Percentiles rank a stretch among this genome's conserved stretches.
phyloP scores from a whole-genome alignment of 768 basidiomycete species.

The Boletus huronensis region DNA sequence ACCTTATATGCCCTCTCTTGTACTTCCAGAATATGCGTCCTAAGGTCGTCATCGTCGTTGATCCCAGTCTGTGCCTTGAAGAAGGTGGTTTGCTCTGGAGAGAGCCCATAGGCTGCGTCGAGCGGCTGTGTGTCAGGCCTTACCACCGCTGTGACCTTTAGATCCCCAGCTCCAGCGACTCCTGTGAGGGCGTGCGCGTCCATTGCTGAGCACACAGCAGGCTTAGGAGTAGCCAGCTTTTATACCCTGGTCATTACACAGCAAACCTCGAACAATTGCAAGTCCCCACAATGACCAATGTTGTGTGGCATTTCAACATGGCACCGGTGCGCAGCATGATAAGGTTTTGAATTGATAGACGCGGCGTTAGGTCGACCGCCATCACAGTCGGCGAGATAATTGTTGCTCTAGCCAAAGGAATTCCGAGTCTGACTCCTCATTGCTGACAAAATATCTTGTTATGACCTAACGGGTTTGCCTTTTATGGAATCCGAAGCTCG shows the following conservation, averaged over 20 bases:
- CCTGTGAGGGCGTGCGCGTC: background rate
- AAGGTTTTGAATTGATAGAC: too few relatives aligned
- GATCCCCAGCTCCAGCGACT: constrained; percentile 6
- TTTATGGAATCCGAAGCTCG: background rate
- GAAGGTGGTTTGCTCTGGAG: constrained; percentile 23
- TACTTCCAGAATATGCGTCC: constrained; percentile 29
- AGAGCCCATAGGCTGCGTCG: background rate
- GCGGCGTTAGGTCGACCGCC: too few relatives aligned
- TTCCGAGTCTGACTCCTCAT: too few relatives aligned
- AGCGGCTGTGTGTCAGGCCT: background rate
- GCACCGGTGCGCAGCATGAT: background rate
- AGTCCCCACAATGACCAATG: too few relatives aligned
- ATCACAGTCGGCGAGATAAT: too few relatives aligned
- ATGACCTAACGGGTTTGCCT: background rate
- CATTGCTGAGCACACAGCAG: background rate
- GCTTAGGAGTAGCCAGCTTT: background rate
- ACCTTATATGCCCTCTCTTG: constrained; percentile 32
- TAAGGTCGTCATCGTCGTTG: constrained; percentile 24
- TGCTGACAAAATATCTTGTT: background rate
- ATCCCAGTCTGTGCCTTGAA: constrained; percentile 31
- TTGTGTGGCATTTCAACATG: background rate
- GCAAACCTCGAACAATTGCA: background rate
- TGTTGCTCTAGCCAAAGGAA: too few relatives aligned
- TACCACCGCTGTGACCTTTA: background rate
- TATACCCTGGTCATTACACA: background rate